Percentiles rank a stretch among this genome's conserved stretches.
Conservation (phyloP, 1,139 yeast genomes). For the Martiniozyma asiatica region DNA sequence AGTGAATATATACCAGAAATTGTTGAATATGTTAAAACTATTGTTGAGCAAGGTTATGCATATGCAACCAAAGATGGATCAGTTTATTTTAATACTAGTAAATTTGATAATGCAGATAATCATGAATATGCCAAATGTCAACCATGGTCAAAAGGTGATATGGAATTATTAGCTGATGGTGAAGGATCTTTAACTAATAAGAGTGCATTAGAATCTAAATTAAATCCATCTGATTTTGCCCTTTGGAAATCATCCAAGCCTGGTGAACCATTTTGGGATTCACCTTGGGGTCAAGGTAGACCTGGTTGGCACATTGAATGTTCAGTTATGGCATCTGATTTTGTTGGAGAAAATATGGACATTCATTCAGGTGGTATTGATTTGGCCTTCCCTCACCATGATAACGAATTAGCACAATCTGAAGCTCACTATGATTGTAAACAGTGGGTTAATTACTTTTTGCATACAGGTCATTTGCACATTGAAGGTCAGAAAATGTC, state of each 20-base stretch:
- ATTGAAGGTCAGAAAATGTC: slow-evolving; percentile 98
- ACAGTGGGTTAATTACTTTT: slow-evolving; percentile 94
- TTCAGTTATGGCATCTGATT: slow-evolving; percentile 95
- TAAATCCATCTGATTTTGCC: slow-evolving; percentile 79
- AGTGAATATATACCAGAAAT: slow-evolving; percentile 94
- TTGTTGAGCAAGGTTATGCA: slow-evolving; percentile 71
- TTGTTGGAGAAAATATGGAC: slow-evolving; percentile 74
- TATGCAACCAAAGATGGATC: slow-evolving; percentile 78
- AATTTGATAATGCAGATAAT: slow-evolving; percentile 57
- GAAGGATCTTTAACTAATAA: slow-evolving; percentile 74
- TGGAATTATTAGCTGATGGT: slow-evolving; percentile 82
- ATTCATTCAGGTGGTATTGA: slow-evolving; percentile 97
- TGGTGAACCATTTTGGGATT: slow-evolving; percentile 94
- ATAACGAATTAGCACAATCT: slow-evolving; percentile 92
- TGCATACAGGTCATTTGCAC: slow-evolving; percentile 95
- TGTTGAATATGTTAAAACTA: slow-evolving; percentile 61
- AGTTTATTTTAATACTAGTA: slow-evolving; percentile 84
- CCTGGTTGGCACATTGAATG: slow-evolving; percentile 99
- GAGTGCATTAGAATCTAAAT: slow-evolving; percentile 37
- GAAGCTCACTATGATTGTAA: slow-evolving; percentile 83
- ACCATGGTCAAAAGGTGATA: slow-evolving; percentile 94
- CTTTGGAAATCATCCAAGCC: slow-evolving; percentile 94
- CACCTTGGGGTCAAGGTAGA: slow-evolving; percentile 96
- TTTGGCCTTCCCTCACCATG: slow-evolving; percentile 98
- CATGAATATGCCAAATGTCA: slow-evolving; percentile 92